A percentile compares a stretch with the other conserved stretches of the same genome.
Conservation (phyloP, 2,329 filamentous ascomycete genomes). For the Colletotrichum karsti region DNA sequence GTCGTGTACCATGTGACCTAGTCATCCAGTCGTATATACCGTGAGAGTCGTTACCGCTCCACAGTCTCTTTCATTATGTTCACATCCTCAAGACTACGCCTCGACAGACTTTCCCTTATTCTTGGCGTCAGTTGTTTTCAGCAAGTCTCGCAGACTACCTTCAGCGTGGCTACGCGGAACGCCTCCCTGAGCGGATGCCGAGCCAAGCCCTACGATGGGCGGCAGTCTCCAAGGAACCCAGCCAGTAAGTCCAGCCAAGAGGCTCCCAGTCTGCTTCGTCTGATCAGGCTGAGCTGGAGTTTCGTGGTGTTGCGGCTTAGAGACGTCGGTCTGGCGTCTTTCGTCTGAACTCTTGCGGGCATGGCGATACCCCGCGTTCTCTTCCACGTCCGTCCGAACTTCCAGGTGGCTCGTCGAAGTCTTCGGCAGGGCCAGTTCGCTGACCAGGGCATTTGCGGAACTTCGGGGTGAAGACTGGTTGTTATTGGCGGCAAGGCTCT, state of each 20-base stretch:
- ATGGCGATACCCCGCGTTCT: slow-evolving; percentile 31
- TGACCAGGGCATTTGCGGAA: slow-evolving; percentile 54
- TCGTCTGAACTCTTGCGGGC: slow-evolving; percentile 26
- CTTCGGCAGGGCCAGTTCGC: slow-evolving; percentile 65
- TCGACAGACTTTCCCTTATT: slow-evolving; percentile 44
- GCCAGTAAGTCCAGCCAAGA: slow-evolving; percentile 49
- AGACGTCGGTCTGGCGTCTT: slow-evolving; percentile 29
- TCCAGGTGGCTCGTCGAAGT: slow-evolving; percentile 62
- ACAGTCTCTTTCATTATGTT: not conserved
- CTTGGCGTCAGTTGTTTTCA: slow-evolving; percentile 46
- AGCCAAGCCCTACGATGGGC: slow-evolving; percentile 32
- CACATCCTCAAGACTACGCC: slow-evolving; percentile 13
- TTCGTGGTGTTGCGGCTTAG: slow-evolving; percentile 37
- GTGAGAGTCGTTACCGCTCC: not conserved
- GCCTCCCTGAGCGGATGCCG: slow-evolving; percentile 31
- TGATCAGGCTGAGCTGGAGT: slow-evolving; percentile 33
- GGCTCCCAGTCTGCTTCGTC: slow-evolving; percentile 30
- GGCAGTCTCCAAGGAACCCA: slow-evolving; percentile 56
- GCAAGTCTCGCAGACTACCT: slow-evolving; percentile 62
- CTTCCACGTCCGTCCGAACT: slow-evolving; percentile 47
- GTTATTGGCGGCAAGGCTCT: slow-evolving; percentile 36
- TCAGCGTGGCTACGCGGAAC: slow-evolving; percentile 58
- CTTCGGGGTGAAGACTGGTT: slow-evolving; percentile 40
- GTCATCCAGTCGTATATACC: not conserved
- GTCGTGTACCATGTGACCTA: not conserved